Percentiles rank a stretch among this genome's conserved stretches.
Evolutionary conservation across 371 early-diverging fungal species (phyloP).

Genomic region (Rhizomucor pusillus): DNA sequence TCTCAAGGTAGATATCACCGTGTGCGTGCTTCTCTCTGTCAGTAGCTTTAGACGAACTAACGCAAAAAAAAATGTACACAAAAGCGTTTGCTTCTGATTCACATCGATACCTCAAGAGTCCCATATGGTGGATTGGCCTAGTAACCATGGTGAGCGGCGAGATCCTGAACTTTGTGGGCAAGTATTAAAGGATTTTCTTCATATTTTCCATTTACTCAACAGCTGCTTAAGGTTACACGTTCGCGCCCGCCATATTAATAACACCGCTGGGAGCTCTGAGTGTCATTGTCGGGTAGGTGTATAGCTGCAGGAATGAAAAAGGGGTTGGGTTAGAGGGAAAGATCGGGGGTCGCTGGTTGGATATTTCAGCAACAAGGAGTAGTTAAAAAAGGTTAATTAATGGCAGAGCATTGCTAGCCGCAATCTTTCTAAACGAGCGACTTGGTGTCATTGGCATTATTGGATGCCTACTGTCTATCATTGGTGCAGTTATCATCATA

Average conservation of each 20-base stretch:
- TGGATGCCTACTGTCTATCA: constrained; percentile 85
- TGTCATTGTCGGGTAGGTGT: constrained; percentile 75
- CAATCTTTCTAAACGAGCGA: constrained; percentile 65
- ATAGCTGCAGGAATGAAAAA: neutral
- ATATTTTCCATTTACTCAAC: constrained; percentile 6
- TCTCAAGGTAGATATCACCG: constrained; percentile 14
- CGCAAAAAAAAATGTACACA: too few relatives aligned
- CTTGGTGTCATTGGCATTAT: constrained; percentile 76
- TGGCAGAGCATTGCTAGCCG: constrained; percentile 26
- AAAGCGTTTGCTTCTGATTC: constrained; percentile 50
- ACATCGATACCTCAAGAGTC: constrained; percentile 74
- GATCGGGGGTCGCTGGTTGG: neutral
- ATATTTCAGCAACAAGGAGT: neutral
- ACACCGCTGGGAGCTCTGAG: constrained; percentile 90
- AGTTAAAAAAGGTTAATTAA: too few relatives aligned
- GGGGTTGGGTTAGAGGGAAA: neutral
- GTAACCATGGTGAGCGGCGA: constrained; percentile 82
- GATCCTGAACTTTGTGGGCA: constrained; percentile 69
- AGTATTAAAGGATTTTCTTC: neutral
- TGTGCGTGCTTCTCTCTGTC: too few relatives aligned
- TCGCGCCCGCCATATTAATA: constrained; percentile 89
- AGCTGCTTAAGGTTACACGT: constrained; percentile 68
- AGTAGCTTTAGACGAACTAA: too few relatives aligned
- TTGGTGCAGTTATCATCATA: constrained; percentile 87
- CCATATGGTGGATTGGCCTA: constrained; percentile 88